phyloP scores from a whole-genome alignment of 345 rosid genomes.

The Draba incana region DNA sequence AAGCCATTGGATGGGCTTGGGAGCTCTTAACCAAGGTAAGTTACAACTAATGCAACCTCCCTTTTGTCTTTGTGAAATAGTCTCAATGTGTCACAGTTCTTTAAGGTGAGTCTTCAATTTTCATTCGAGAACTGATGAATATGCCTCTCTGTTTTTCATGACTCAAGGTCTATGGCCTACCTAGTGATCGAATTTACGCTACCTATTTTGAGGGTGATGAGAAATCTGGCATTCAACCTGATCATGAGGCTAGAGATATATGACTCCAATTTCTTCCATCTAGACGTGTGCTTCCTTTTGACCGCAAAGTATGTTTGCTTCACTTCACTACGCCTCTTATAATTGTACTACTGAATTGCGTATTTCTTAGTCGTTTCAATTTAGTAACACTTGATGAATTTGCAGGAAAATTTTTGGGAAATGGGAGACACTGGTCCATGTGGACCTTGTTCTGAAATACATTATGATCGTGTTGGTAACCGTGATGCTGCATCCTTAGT shows the following conservation, averaged over 20 bases:
- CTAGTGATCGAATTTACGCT: slow-evolving; percentile 79
- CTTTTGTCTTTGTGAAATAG: too few relatives aligned
- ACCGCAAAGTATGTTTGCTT: slow-evolving; percentile 68
- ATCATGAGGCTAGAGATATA: slow-evolving; percentile 78
- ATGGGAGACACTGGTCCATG: slow-evolving; percentile 99
- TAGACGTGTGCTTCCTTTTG: slow-evolving; percentile 82
- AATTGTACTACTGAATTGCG: too few relatives aligned
- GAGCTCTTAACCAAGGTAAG: slow-evolving; percentile 67
- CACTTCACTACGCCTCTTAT: not conserved
- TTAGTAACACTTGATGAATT: slow-evolving; percentile 8
- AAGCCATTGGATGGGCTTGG: slow-evolving; percentile 92
- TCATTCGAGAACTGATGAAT: not conserved
- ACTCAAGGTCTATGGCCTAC: slow-evolving; percentile 72
- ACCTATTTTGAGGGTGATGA: slow-evolving; percentile 98
- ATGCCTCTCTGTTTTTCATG: not conserved
- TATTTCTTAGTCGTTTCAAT: not conserved
- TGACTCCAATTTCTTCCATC: slow-evolving; percentile 87
- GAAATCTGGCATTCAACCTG: slow-evolving; percentile 81
- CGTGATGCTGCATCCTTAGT: slow-evolving; percentile 86
- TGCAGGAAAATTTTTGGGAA: slow-evolving; percentile 97
- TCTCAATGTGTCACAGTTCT: not conserved
- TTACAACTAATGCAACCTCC: too few relatives aligned
- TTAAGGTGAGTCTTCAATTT: not conserved
- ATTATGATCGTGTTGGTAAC: slow-evolving; percentile 86
- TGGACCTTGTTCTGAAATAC: slow-evolving; percentile 98